Percentiles rank a stretch among this genome's conserved stretches.
Evolutionary conservation across 2,329 filamentous ascomycete species (phyloP).

Genomic region (Penicillium crustosum): DNA sequence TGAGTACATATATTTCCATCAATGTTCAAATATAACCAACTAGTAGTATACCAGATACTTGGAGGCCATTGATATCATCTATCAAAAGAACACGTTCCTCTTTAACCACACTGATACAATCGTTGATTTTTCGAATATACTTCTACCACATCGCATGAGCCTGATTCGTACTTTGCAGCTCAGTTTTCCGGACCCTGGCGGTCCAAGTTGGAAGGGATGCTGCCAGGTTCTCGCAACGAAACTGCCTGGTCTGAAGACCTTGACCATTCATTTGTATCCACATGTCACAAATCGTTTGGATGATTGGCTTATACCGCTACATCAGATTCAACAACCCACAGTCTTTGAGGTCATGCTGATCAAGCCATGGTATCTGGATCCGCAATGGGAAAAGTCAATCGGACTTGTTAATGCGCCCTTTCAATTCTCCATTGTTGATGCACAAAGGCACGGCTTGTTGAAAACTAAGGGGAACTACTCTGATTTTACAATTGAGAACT

Average conservation of each 20-base stretch:
- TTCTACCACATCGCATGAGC: not conserved
- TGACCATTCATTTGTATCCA: conserved; percentile 2
- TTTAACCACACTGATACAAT: not conserved
- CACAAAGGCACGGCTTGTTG: not conserved
- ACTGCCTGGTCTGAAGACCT: not conserved
- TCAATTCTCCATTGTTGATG: not conserved
- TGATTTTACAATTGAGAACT: not conserved
- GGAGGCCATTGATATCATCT: not conserved
- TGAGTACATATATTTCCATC: not conserved
- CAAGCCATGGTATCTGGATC: not conserved
- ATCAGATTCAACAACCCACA: not conserved
- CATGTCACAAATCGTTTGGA: not conserved
- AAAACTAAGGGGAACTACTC: not conserved
- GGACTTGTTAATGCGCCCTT: not conserved
- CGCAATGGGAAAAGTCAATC: not conserved
- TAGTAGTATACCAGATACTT: not conserved
- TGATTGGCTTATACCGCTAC: not conserved
- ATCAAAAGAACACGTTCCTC: conserved; percentile 1
- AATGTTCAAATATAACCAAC: not conserved
- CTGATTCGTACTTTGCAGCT: conserved; percentile 1
- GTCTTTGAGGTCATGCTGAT: not conserved
- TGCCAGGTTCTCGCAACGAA: not conserved
- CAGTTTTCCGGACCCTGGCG: not conserved
- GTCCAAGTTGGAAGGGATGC: not conserved
- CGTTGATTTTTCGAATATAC: not conserved